Base-by-base conservation (phyloP, 1,284 basidiomycete genomes). In the Apiotrichum montevideense region DNA sequence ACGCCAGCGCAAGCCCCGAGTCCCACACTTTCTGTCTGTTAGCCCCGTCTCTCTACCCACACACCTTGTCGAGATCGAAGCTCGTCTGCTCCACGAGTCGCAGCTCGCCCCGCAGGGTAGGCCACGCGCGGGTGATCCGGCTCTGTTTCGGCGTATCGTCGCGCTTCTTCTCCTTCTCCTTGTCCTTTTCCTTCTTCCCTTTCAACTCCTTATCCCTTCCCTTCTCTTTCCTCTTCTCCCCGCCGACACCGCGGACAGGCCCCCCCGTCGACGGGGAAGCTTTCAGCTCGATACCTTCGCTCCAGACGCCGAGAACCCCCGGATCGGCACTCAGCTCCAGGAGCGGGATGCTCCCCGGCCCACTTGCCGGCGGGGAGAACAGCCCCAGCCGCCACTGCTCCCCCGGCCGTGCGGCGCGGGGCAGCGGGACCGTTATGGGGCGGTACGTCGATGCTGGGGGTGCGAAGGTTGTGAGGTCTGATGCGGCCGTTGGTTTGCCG, bases 21-120 rank as follows among this genome's bases (percentile, higher is more conserved):
- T 93, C 90, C 90, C 90, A 92, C 52, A 92, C 82, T 88, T 92
- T 93, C 90, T 92, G 61, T 32, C 40, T 15, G 40, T 55, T 49
- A 56, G 53, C 9, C 15, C 0, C 7, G 1, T 6, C 8, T 46
- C n/a, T 10, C 13, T 1, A 11, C 37, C 41, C 11, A 64, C 79
- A 62, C 62, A 89, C 90, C 83, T 93, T 93, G 78, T 93, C 90
- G 6, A 94, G 79, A 69, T 91, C 90, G 70, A 89, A 93, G 2
- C 86, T 87, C 0, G 87, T 90, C 68, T 88, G 86, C 69, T 94
- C 90, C 8, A 78, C 79, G 39, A 93, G 79, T 35, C 70, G 78
- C 58, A 90, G 58, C 63, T 66, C 14, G 53, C 60, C 46, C 65
- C 68, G 13, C 43, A 67, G 59, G 29, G 84, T 65, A 11, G 73